These are phyloP conservation scores for Globisporangium canariense DNA, from an alignment of 352 stramenopile genomes.

Conservation along the genomic window DNA sequence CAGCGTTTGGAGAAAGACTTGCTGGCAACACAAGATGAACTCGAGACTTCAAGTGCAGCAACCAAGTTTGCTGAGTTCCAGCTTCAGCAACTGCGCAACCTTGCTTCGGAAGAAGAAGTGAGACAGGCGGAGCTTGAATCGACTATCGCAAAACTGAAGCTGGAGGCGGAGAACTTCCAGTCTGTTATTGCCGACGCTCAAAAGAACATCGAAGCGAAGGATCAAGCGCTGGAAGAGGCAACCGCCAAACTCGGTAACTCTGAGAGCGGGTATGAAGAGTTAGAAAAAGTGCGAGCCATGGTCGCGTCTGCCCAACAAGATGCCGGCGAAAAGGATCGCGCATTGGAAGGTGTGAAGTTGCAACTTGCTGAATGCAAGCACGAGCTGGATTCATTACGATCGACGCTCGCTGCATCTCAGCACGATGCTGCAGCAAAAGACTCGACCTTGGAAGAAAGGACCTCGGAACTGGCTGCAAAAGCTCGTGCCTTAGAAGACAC, in stretches of 20 bases:
- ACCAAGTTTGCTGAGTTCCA: slow-evolving; percentile 84
- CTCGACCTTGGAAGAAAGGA: not conserved
- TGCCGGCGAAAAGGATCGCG: not conserved
- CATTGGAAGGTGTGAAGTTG: slow-evolving; percentile 12
- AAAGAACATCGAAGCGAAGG: slow-evolving; percentile 5
- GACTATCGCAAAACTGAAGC: slow-evolving; percentile 19
- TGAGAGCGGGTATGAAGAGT: slow-evolving; percentile 2
- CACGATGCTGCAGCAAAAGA: slow-evolving; percentile 4
- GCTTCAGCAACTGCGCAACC: slow-evolving; percentile 61
- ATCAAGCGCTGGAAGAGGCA: slow-evolving; percentile 12
- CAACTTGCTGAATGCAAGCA: slow-evolving; percentile 7
- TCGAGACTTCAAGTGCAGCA: slow-evolving; percentile 73
- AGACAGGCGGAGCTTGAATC: slow-evolving; percentile 30
- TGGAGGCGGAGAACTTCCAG: slow-evolving; percentile 17
- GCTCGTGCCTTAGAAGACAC: not conserved
- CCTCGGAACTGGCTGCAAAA: not conserved
- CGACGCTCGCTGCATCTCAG: not conserved
- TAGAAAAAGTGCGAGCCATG: slow-evolving; percentile 1
- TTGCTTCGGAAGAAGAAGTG: slow-evolving; percentile 45
- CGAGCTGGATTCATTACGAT: slow-evolving; percentile 8
- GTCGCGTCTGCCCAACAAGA: slow-evolving; percentile 12
- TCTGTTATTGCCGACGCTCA: slow-evolving; percentile 8
- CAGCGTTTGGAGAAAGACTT: slow-evolving; percentile 67
- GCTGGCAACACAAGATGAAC: slow-evolving; percentile 58
- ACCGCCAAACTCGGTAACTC: not conserved